Conservation (phyloP, 768 basidiomycete genomes). For the Gymnopilus dilepis region DNA sequence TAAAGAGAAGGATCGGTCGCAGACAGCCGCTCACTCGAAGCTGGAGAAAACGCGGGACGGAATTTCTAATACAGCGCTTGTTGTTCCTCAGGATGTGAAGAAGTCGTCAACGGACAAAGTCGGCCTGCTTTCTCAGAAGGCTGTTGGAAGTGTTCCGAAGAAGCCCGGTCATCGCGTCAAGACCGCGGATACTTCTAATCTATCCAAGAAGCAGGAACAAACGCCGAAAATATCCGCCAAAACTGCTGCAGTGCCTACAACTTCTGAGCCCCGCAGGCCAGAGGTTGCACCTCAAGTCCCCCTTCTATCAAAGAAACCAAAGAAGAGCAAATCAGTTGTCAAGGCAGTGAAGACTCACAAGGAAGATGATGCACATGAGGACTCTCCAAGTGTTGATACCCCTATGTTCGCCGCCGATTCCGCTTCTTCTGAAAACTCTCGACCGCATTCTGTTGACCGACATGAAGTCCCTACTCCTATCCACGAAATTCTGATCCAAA, state of each 20-base stretch:
- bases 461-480: slow-evolving; percentile 52
- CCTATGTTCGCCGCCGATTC: slow-evolving; percentile 44
- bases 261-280: slow-evolving; percentile 9
- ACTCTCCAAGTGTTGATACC: slow-evolving; percentile 51
- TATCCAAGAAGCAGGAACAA: slow-evolving; percentile 18
- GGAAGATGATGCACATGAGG: slow-evolving; percentile 63
- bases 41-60: slow-evolving; percentile 1
- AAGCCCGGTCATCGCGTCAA: slow-evolving; percentile 14
- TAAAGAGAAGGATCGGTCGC: slow-evolving; percentile 50
- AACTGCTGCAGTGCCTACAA: slow-evolving; percentile 23
- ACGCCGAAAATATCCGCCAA: slow-evolving; percentile 14
- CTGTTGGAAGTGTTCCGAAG: slow-evolving; percentile 8
- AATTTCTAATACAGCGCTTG: background rate
- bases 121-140: slow-evolving; percentile 3
- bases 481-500: slow-evolving; percentile 69
- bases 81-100: background rate
- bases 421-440: slow-evolving; percentile 61
- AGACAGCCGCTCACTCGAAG: slow-evolving; percentile 29
- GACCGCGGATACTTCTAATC: slow-evolving; percentile 2
- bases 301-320: slow-evolving; percentile 81
- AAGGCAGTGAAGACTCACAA: slow-evolving; percentile 62
- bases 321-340: slow-evolving; percentile 74
- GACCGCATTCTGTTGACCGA: slow-evolving; percentile 66
- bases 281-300: slow-evolving; percentile 66
- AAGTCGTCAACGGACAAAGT: slow-evolving; percentile 9